phyloP scores from a whole-genome alignment of 257 asterid species.

The Rehmannia glutinosa region DNA sequence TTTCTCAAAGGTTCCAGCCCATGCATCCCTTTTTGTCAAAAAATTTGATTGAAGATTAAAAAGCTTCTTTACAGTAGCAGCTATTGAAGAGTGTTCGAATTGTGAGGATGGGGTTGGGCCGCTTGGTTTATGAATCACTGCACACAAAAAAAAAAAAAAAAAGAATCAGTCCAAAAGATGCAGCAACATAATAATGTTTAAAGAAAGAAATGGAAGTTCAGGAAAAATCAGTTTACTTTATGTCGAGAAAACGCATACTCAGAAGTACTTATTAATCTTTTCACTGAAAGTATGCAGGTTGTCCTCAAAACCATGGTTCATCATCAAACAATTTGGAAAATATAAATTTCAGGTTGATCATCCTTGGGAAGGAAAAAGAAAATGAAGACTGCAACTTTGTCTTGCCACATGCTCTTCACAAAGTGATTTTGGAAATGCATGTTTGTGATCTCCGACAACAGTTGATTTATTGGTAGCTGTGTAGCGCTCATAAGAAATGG shows the following conservation, averaged over 20 bases:
- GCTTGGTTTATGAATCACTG: constrained; percentile 85
- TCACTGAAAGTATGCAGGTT: background rate
- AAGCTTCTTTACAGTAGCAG: constrained; percentile 92
- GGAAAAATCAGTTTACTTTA: background rate
- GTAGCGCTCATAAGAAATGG: background rate
- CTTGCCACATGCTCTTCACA: background rate
- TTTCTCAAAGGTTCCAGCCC: constrained; percentile 96
- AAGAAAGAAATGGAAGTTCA: background rate
- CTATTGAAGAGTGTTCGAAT: constrained; percentile 89
- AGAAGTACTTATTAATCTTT: background rate
- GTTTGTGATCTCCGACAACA: background rate
- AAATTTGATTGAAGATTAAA: constrained; percentile 79
- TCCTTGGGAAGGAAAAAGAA: background rate
- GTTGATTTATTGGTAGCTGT: background rate
- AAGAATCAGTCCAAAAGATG: background rate
- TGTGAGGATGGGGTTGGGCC: constrained; percentile 90
- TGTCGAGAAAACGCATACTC: background rate
- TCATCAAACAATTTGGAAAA: background rate
- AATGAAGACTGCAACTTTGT: background rate
- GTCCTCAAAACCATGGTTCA: background rate
- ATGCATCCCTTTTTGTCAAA: constrained; percentile 89
- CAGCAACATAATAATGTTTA: background rate
- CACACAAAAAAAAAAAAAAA: constrained; percentile 16
- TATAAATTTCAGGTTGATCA: background rate
- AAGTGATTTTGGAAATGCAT: background rate